These are phyloP conservation scores for Citrus sp. DNA, from an alignment of 345 rosid species.

Conservation along the genomic window DNA sequence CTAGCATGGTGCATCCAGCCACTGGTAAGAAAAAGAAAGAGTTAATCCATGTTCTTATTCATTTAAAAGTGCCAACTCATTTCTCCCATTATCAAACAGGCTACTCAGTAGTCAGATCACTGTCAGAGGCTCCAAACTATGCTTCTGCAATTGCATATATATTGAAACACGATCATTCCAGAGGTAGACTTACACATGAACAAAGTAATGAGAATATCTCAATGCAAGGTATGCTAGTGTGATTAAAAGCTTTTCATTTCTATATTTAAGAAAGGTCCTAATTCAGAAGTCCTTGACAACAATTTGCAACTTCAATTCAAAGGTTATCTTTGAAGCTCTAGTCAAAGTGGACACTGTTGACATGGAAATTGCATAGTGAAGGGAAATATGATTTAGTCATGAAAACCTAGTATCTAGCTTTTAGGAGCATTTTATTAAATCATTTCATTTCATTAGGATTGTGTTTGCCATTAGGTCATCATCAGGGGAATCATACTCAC, in stretches of 20 bases:
- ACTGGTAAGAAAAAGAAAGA: slow-evolving; percentile 48
- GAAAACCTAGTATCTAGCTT: not conserved
- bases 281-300: not conserved
- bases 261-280: not conserved
- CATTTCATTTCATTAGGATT: not conserved
- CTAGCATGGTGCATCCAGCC: slow-evolving; percentile 98
- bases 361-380: not conserved
- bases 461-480: not conserved
- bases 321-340: not conserved
- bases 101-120: slow-evolving; percentile 90
- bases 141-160: slow-evolving; percentile 79
- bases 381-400: not conserved
- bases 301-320: not conserved
- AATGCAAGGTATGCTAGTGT: slow-evolving; percentile 60
- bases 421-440: not conserved
- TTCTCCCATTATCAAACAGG: slow-evolving; percentile 43
- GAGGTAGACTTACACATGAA: slow-evolving; percentile 25
- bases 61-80: slow-evolving; percentile 8
- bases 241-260: not conserved
- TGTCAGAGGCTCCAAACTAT: slow-evolving; percentile 93
- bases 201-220: slow-evolving; percentile 51
- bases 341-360: not conserved
- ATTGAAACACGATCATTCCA: slow-evolving; percentile 39
- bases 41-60: slow-evolving; percentile 9
- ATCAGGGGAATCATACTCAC: not conserved